Base-by-base conservation (phyloP, 2,329 filamentous ascomycete species). In the Monosporascus sp. region DNA sequence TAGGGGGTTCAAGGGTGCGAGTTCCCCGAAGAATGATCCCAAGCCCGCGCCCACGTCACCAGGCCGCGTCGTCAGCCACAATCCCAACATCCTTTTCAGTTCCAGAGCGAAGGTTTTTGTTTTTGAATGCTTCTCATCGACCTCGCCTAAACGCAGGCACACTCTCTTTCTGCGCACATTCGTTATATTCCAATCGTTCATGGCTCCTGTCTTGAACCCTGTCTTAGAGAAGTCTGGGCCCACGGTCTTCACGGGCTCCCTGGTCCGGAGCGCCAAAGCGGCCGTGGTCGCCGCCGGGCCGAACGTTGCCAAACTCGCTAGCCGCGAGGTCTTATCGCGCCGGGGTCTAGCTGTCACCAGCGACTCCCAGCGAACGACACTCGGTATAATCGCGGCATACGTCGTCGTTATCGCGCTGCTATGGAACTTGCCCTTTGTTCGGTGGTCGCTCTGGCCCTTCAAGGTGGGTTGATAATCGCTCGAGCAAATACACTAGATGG, bases 381-480 rank as follows among this genome's bases (percentile, higher is more conserved):
- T 90, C 25, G 86, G 86, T 8, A 74, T 90, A 41, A 89, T 91
- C 60, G 85, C 71, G 8, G 84, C 77, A 37, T 91, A 91, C 69
- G 78, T 87, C 2, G 86, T 90, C 18, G 78, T 79, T 47, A 92
- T 92, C 58, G 87, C 86, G 5, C 75, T 92, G 42, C 74, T 92
- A 3, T 92, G 88, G 88, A 91, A 91, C 70, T 68, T 91, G 1
- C 88, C 88, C 1, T 90, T 89, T 68, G 71, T 92, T n/a, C 78
- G 82, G 52, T 86, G 83, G 77, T 77, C 86, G 1, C 72, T 92
- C 37, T 92, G 88, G 88, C 88, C 88, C 4, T 91, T 92, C 74
- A 92, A 92, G 74, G 85, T 88, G 66, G 58, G 66, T 55, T 22
- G 7, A 20, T 50, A 47, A 38, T 36, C 41, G 6, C 39, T 39